Evolutionary conservation across 2,329 filamentous ascomycete genomes (phyloP).

Genomic region (Xylaria sp.): DNA sequence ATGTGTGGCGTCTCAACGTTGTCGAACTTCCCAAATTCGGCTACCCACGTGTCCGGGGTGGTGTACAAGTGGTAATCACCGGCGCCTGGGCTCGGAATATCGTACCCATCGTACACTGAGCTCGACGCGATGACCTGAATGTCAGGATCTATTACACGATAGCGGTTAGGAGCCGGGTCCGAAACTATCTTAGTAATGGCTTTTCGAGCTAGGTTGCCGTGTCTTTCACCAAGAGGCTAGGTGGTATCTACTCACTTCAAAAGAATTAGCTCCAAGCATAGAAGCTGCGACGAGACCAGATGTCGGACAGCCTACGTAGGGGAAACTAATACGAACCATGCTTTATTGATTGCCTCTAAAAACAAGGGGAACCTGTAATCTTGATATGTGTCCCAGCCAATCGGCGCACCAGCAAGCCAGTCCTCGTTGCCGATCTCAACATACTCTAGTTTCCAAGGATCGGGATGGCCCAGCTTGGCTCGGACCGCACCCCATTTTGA

Average conservation of each 20-base stretch:
- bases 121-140: slow-evolving; percentile 66
- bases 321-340: slow-evolving; percentile 44
- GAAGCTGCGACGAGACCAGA: not conserved
- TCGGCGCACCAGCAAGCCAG: slow-evolving; percentile 62
- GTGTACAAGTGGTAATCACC: slow-evolving; percentile 65
- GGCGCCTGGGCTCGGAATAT: slow-evolving; percentile 55
- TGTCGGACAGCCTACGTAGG: not conserved
- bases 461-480: slow-evolving; percentile 67
- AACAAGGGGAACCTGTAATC: slow-evolving; percentile 69
- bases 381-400: slow-evolving; percentile 59
- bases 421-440: slow-evolving; percentile 78
- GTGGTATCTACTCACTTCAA: slow-evolving; percentile 16
- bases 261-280: slow-evolving; percentile 5
- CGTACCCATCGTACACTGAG: slow-evolving; percentile 55
- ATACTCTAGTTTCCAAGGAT: slow-evolving; percentile 69
- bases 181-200: not conserved
- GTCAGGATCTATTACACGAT: slow-evolving; percentile 56
- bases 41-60: slow-evolving; percentile 61
- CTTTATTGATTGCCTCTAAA: slow-evolving; percentile 65
- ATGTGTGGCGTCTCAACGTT: slow-evolving; percentile 51
- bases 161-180: not conserved
- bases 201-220: not conserved
- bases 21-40: slow-evolving; percentile 64
- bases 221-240: not conserved
- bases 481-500: slow-evolving; percentile 68